Evolutionary conservation across 345 rosid genomes (phyloP).

Genomic region (Citrus trifoliata): DNA sequence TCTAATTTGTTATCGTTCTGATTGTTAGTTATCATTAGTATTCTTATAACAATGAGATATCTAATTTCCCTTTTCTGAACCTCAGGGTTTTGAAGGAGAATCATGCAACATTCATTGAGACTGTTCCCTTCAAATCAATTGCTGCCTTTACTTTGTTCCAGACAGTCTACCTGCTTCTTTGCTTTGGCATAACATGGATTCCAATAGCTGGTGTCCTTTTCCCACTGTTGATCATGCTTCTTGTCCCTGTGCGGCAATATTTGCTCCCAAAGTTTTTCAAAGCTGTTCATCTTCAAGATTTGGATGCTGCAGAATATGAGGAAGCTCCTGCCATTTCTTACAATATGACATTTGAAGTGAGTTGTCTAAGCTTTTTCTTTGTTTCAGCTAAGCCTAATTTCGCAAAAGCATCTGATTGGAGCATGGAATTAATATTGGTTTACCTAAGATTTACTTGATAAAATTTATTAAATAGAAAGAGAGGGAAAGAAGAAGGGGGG

Average conservation of each 20-base stretch:
- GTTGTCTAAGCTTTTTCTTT: constrained; percentile 18
- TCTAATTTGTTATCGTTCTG: not conserved
- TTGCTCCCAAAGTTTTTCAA: constrained; percentile 65
- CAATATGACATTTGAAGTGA: constrained; percentile 53
- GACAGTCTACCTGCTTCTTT: constrained; percentile 52
- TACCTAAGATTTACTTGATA: not conserved
- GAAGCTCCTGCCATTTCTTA: constrained; percentile 65
- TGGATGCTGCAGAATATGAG: constrained; percentile 78
- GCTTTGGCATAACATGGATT: constrained; percentile 81
- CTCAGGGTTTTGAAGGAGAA: constrained; percentile 57
- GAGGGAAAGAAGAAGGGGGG: no score
- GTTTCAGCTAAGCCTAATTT: not conserved
- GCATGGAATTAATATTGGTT: not conserved
- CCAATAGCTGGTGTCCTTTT: constrained; percentile 78
- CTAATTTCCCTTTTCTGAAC: constrained; percentile 8
- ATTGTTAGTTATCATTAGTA: not conserved
- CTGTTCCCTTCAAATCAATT: constrained; percentile 64
- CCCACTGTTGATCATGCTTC: constrained; percentile 75
- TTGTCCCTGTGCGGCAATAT: constrained; percentile 68
- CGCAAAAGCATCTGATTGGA: not conserved
- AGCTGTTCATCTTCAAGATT: constrained; percentile 67
- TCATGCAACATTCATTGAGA: constrained; percentile 64
- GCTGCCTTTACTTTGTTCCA: constrained; percentile 66
- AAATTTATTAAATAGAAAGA: no score
- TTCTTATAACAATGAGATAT: not conserved